Evolutionary conservation across 257 asterid species (phyloP), one percentile per base, ranked within the genome.

Genomic region (Datura wrightii): DNA sequence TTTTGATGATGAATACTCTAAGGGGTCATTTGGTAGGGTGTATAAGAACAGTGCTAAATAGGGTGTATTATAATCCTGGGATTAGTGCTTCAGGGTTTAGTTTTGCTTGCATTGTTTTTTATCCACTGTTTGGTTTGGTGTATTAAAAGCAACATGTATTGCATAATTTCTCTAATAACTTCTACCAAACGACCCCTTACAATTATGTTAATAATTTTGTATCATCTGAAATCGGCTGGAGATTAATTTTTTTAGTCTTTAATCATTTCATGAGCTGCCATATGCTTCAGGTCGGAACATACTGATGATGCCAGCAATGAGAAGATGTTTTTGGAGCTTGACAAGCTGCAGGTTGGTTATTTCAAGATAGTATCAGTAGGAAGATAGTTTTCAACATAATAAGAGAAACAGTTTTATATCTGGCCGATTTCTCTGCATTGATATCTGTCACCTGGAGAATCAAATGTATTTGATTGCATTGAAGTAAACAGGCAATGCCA

Each of bases 321-420:
- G 62, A 89, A 89, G 80, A 74, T 85, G 41, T 84, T 79, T 76
- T 88, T 91, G 63, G 95, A 93, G 90, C 83, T 97, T 89, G 90
- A 88, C 4, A 86, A 91, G 83, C 90, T 97, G 87, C 90, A 94
- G 98, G 99, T 97, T 86, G 56, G 89, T 87, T 6, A 37, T 67
- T 63, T 56, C 48, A 31, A 67, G 36, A 52, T 41, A 62, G 37
- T 55, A 79, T 34, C 52, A 36, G 37, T 60, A 19, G 56, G 36
- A 55, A 58, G 56, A 81, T 60, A 60, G 37, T 11, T 81, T 31
- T 78, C 3, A 13, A 52, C 5, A 9, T 52, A 50, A 15, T 34
- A 78, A 78, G 46, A 52, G 82, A 50, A 52, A 78, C 63, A 52
- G 6, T 13, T 34, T 34, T 52, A 31, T 78, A 52, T 52, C 15